Evolutionary conservation across 768 basidiomycete genomes (phyloP).

Genomic region (Strobilomyces confusus): DNA sequence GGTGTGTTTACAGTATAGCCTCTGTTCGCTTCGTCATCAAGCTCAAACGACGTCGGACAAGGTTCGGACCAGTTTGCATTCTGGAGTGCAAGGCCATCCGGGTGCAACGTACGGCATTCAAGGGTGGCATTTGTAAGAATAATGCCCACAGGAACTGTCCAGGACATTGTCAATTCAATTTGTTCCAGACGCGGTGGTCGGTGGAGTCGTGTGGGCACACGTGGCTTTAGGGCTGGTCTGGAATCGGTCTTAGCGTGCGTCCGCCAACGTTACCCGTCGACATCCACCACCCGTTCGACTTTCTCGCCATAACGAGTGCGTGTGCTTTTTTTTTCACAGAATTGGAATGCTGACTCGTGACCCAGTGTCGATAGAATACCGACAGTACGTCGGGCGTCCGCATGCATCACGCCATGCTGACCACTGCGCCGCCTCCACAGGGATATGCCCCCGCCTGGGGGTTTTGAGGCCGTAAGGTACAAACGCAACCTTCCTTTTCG

Average conservation of each 20-base stretch:
- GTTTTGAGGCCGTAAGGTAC: conserved; percentile 91
- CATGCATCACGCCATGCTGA: conserved; percentile 6
- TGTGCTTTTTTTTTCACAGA: conserved; percentile 2
- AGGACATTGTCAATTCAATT: conserved; percentile 1
- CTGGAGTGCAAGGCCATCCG: not conserved
- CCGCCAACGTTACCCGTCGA: conserved; percentile 3
- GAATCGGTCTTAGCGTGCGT: not conserved
- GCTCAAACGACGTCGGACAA: not conserved
- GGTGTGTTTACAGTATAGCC: not conserved
- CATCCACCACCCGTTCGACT: conserved; percentile 1
- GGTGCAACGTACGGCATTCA: conserved; percentile 16
- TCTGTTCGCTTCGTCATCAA: conserved; percentile 7
- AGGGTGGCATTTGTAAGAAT: conserved; percentile 1
- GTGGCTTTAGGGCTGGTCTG: conserved; percentile 29
- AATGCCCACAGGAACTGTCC: conserved; percentile 22
- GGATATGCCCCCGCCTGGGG: conserved; percentile 93
- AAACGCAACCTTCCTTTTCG: conserved; percentile 92
- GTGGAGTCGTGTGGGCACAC: conserved; percentile 11
- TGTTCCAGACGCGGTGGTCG: not conserved
- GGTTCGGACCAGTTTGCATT: conserved; percentile 12
- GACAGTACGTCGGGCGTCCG: conserved; percentile 25
- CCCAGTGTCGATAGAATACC: conserved; percentile 26
- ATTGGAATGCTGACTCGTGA: not conserved
- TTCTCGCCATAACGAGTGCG: conserved; percentile 19
- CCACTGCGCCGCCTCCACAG: conserved; percentile 39